Conservation (phyloP, 1,284 basidiomycete species). For the Nidula niveotomentosa region DNA sequence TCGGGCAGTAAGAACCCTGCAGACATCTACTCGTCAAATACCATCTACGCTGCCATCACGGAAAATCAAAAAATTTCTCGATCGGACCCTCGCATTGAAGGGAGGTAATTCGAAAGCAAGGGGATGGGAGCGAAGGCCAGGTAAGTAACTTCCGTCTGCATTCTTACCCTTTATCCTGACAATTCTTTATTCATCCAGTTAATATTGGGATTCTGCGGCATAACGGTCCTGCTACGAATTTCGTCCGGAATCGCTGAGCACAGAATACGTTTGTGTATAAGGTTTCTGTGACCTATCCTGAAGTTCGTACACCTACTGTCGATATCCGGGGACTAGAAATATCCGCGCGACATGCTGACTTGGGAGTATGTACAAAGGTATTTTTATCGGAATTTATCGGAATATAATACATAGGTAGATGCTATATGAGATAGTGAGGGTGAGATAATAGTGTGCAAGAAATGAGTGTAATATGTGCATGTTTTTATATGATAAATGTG, state of each 20-base stretch:
- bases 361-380: neutral
- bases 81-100: constrained; percentile 20
- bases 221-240: constrained; percentile 26
- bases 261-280: neutral
- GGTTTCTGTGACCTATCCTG: no score
- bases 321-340: no score
- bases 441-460: neutral
- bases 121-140: constrained; percentile 44
- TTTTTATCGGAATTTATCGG: neutral
- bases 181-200: constrained; percentile 12
- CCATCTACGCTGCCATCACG: constrained; percentile 7
- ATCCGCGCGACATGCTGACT: no score
- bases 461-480: neutral
- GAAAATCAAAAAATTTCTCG: neutral
- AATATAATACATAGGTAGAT: neutral
- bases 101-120: constrained; percentile 27
- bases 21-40: constrained; percentile 12
- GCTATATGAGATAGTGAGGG: neutral
- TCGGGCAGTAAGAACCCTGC: constrained; percentile 28
- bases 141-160: constrained; percentile 19
- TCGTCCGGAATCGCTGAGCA: constrained; percentile 17
- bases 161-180: neutral
- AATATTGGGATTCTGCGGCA: constrained; percentile 29
- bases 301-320: no score
- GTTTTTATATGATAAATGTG: neutral